These are phyloP conservation scores for Botrytis cinerea DNA, from an alignment of 2,329 filamentous ascomycete genomes.

Conservation along the genomic window DNA sequence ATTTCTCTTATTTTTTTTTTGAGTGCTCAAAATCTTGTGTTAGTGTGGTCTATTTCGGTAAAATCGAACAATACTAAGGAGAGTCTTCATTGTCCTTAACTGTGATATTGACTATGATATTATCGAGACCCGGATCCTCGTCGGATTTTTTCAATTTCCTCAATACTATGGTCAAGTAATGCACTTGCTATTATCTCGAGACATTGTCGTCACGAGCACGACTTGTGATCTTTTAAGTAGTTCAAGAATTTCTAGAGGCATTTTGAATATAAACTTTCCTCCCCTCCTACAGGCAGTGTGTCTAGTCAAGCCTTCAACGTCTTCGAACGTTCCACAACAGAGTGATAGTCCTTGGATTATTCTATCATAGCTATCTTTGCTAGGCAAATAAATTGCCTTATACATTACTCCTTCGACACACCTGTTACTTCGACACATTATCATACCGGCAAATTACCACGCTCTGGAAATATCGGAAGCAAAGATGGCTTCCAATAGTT, in stretches of 20 bases:
- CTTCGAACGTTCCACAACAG: not conserved
- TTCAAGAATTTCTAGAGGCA: not conserved
- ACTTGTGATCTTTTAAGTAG: conserved; percentile 5
- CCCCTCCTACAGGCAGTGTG: not conserved
- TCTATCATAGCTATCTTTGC: not conserved
- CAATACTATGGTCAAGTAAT: conserved; percentile 11
- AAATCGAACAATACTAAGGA: conserved; percentile 22
- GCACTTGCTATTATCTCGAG: conserved; percentile 15
- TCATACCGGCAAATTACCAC: not conserved
- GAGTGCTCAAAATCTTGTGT: not conserved
- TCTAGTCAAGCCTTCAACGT: not conserved
- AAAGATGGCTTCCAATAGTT: conserved; percentile 15
- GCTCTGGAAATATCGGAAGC: not conserved
- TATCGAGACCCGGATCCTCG: conserved; percentile 6
- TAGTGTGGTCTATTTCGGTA: not conserved
- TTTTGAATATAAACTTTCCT: not conserved
- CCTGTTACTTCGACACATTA: not conserved
- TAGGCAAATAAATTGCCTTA: not conserved
- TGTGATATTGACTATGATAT: not conserved
- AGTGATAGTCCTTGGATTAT: not conserved
- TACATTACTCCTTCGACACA: not conserved
- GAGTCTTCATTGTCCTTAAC: conserved; percentile 14
- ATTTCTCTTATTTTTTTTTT: not conserved
- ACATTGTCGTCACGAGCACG: conserved; percentile 2
- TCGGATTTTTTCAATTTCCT: conserved; percentile 6